Conservation (phyloP, 345 rosid genomes). For the Salix exigua region DNA sequence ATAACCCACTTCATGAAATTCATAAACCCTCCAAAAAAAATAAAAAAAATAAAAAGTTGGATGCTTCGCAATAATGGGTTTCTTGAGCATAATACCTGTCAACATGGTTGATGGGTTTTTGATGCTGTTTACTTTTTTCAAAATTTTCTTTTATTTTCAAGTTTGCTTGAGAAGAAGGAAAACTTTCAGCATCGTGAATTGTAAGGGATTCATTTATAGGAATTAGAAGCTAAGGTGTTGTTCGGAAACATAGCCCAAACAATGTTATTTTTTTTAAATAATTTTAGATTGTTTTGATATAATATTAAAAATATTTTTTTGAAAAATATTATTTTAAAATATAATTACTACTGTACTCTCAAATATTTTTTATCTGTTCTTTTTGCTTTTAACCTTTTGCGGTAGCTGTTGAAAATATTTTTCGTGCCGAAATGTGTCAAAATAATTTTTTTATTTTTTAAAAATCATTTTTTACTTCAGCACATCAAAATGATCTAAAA, state of each 20-base stretch:
- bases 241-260: no score
- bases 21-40: neutral
- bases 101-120: conserved; percentile 40
- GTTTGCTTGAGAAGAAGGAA: conserved; percentile 58
- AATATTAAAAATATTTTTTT: no score
- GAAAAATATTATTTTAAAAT: no score
- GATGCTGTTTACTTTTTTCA: neutral
- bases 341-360: no score
- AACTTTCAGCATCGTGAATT: conserved; percentile 11
- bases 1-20: conserved; percentile 19
- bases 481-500: no score
- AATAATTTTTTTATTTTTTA: no score
- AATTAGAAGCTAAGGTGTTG: no score
- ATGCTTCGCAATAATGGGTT: neutral
- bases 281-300: no score
- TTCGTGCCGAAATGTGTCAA: no score
- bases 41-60: neutral
- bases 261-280: no score
- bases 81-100: conserved; percentile 40
- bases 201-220: neutral
- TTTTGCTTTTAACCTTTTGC: neutral
- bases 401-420: no score
- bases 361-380: neutral
- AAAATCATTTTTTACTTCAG: no score
- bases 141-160: neutral